Evolutionary conservation across 306 rosid genomes (phyloP).

Genomic region (Quercus gilva): DNA sequence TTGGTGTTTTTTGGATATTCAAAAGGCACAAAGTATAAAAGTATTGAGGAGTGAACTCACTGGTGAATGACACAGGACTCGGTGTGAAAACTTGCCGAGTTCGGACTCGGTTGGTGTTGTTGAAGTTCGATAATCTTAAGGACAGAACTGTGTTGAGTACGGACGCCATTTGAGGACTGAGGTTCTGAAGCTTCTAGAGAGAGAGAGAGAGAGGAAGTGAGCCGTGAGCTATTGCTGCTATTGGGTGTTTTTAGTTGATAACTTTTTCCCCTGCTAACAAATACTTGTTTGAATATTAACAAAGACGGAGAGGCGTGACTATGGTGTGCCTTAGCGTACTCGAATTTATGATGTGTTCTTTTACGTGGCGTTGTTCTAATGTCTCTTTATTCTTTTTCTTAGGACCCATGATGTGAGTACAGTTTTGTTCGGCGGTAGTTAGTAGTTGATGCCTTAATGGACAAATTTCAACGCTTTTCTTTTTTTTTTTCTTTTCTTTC

Average conservation of each 20-base stretch:
- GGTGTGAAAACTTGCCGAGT: constrained; percentile 28
- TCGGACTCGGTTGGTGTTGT: constrained; percentile 27
- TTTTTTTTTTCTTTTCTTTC: not conserved
- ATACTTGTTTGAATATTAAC: constrained; percentile 5
- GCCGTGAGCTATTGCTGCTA: not conserved
- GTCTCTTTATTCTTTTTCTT: not conserved
- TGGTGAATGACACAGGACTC: constrained; percentile 40
- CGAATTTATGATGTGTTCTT: not conserved
- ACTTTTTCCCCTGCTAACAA: not conserved
- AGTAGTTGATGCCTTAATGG: no score
- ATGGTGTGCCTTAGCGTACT: not conserved
- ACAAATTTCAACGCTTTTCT: not conserved
- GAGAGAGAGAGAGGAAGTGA: not conserved
- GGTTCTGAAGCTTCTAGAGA: not conserved
- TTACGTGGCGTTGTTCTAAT: not conserved
- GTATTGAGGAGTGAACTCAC: constrained; percentile 42
- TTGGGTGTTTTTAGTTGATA: constrained; percentile 23
- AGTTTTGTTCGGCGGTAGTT: not conserved
- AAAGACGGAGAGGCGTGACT: not conserved
- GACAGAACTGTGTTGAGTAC: constrained; percentile 43
- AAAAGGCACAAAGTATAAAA: not conserved
- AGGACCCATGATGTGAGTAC: not conserved
- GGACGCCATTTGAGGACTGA: constrained; percentile 55
- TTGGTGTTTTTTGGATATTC: not conserved
- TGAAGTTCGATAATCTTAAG: constrained; percentile 19